Base-by-base conservation (phyloP, 2,329 filamentous ascomycete species). In the Ophiocordyceps polyrhachis-furcata region DNA sequence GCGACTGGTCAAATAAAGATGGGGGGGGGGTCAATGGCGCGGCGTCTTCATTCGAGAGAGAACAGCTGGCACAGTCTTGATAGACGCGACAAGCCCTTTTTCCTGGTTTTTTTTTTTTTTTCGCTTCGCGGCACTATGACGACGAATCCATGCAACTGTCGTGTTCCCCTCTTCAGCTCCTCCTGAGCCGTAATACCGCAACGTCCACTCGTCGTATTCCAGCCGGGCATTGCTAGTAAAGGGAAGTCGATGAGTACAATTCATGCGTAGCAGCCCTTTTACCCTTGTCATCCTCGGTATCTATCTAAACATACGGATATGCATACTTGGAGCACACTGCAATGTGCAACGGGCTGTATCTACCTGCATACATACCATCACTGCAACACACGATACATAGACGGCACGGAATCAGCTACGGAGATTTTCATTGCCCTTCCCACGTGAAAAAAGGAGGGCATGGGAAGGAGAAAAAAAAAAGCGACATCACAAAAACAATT, bases 41-140 rank as follows among this genome's bases (percentile, higher is more conserved):
- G 68, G 68, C 68, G 68, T 70, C 65, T 62, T 54, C 35, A n/a
- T 38, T 17, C 15, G 61, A 64, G 61, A 62, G 63, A 54, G 25
- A 28, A 28, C 25, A 28, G 20, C 60, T 54, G 54, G 58, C 65
- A 69, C 65, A 69, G 67, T 28, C 66, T 70, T 69, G 63, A 62
- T 62, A 58, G 35, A 66, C 62, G 58, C 62, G 59, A 63, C 61
- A 64, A 59, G 60, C 65, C 64, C 56, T 23, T n/a, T 35, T 23
- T 23, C n/a, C n/a, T n/a, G n/a, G n/a, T n/a, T 23, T 23, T 6
- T 23, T 23, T 6, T 23, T 23, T 6, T 3, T 28, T 28, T 28
- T 7, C 4, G 5, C 25, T 28, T 28, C 25, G 25, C 25, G 15
- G 35, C n/a, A n/a, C 7, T 3, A 19, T 19, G 35, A 38, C n/a